These are phyloP conservation scores for Chenopodium quinoa DNA, from an alignment of 148 eudicot genomes.

Conservation along the genomic window DNA sequence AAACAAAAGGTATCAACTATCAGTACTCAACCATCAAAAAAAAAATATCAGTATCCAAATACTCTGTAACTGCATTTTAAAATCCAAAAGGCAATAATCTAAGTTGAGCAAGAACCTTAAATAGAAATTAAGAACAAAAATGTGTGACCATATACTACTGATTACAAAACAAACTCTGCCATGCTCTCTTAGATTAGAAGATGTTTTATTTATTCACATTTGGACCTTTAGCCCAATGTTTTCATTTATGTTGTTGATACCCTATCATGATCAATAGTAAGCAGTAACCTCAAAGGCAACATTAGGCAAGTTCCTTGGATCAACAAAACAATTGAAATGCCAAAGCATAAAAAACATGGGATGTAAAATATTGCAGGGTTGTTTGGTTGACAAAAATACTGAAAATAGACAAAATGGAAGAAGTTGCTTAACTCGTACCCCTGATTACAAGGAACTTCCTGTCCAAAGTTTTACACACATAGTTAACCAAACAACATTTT, in stretches of 20 bases:
- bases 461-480: not conserved
- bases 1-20: conserved; percentile 10
- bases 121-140: too few species aligned
- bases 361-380: not conserved
- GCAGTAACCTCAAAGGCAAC: not conserved
- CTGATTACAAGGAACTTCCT: not conserved
- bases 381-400: not conserved
- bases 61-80: too few species aligned
- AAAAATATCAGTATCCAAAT: too few species aligned
- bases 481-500: not conserved
- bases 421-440: not conserved
- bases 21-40: not conserved
- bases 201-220: not conserved
- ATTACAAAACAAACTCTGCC: not conserved
- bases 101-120: too few species aligned
- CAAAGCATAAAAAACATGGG: not conserved
- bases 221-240: not conserved
- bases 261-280: conserved; percentile 1
- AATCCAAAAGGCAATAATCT: not conserved
- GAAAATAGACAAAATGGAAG: not conserved
- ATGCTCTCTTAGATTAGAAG: not conserved
- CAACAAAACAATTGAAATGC: not conserved
- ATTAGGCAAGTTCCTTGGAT: not conserved
- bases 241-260: not conserved
- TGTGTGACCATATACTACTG: not conserved